Base-by-base conservation (phyloP, 495 filamentous ascomycete species). In the Hyaloscypha bicolor region DNA sequence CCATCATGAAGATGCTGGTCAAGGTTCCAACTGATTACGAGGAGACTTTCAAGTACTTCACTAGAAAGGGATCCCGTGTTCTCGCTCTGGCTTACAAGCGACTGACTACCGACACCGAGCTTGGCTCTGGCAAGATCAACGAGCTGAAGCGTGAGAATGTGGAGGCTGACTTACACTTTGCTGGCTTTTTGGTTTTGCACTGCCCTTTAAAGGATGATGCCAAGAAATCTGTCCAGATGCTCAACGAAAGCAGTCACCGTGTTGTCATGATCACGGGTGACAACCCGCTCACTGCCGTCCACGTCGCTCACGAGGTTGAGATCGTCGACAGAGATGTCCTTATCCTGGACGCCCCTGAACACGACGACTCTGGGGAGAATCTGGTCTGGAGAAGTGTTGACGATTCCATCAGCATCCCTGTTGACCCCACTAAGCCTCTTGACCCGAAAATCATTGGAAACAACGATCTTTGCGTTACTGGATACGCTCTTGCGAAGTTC, bases 191-290 rank as follows among this genome's bases (percentile, higher is more conserved):
- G 71, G 92, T 99, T 59, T 82, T 99, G 33, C 94, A 97, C 73
- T 96, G 92, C 74, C 95, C 95, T 22, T 81, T 99, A 37, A 99
- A 99, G 81, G 94, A 97, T 21, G 95, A 99, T 77, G 95, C 95
- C 25, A 92, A 93, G 79, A 89, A 92, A 73, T 85, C 95, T 22
- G 93, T 98, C 33, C 91, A 89, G 55, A 98, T 99, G 95, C 84
- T 99, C 64, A 99, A 97, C 74, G 96, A 98, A 80, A 97, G 94
- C 78, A 97, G 93, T 78, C 95, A 99, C 80, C 93, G 95, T 70
- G 92, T 96, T 64, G 91, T 98, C 71, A 99, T 99, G 95, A 99
- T 99, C 64, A 99, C 95, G 57, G 95, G 95, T 72, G 95, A 99
- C 78, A 99, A 99, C 74, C 94, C 95, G 25, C 84, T 99, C 51